A percentile compares a stretch with the other conserved stretches of the same genome.
phyloP scores from a whole-genome alignment of 31 red algal genomes.

The Asparagopsis taxiformis region DNA sequence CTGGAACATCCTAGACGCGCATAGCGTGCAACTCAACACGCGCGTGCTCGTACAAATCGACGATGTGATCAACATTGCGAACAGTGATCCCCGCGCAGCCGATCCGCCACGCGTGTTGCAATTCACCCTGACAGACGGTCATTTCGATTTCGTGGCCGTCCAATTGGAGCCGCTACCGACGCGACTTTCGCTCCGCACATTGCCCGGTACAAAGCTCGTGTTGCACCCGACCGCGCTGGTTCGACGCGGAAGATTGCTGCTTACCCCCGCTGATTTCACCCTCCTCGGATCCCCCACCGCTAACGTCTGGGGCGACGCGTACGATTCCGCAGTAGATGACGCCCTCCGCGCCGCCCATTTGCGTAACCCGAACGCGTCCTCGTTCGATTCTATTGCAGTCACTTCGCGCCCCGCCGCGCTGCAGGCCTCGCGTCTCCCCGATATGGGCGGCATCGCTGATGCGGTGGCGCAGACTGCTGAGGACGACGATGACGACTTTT shows the following conservation, averaged over 20 bases:
- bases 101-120: conserved; percentile 37
- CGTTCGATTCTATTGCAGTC: conserved; percentile 36
- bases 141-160: conserved; percentile 49
- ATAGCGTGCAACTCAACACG: conserved; percentile 27
- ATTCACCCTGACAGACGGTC: conserved; percentile 40
- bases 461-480: conserved; percentile 7
- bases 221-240: conserved; percentile 37
- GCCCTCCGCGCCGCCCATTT: conserved; percentile 29
- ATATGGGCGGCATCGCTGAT: conserved; percentile 66
- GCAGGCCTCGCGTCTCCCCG: neutral
- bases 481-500: conserved; percentile 51
- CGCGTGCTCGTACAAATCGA: conserved; percentile 53
- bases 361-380: conserved; percentile 21
- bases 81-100: conserved; percentile 24
- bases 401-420: neutral
- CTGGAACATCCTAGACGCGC: conserved; percentile 38
- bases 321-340: conserved; percentile 21
- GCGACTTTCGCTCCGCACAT: conserved; percentile 26
- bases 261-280: conserved; percentile 31
- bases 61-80: conserved; percentile 64
- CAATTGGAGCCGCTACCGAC: conserved; percentile 23
- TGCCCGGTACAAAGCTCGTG: conserved; percentile 49
- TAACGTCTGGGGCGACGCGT: conserved; percentile 25
- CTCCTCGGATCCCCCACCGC: conserved; percentile 30
- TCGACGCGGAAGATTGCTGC: conserved; percentile 42